These are phyloP conservation scores for Herpetospermum pedunculosum DNA, from an alignment of 306 rosid species.

Conservation along the genomic window DNA sequence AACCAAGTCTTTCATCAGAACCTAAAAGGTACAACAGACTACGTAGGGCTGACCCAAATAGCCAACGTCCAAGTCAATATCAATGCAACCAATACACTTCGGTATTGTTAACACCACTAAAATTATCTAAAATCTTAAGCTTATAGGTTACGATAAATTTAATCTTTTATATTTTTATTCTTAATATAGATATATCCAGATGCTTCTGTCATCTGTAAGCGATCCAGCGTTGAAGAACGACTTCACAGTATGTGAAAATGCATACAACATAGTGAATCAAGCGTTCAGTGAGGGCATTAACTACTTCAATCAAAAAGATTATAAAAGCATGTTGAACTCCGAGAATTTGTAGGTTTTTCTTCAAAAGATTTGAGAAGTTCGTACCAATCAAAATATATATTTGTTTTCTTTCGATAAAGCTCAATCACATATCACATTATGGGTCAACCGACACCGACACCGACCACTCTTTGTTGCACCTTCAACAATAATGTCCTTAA, in stretches of 20 bases:
- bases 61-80: slow-evolving; percentile 3
- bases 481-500: no score
- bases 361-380: no score
- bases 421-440: no score
- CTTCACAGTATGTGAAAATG: not conserved
- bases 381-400: no score
- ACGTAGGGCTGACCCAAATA: slow-evolving; percentile 13
- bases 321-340: not conserved
- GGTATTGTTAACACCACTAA: not conserved
- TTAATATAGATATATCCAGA: not conserved
- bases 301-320: not conserved
- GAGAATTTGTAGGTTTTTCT: no score
- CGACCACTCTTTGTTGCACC: no score
- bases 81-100: slow-evolving; percentile 5
- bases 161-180: no score
- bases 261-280: not conserved
- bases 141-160: no score
- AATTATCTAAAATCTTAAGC: not conserved
- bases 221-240: not conserved
- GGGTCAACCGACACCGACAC: no score
- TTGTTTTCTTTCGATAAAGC: no score
- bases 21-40: not conserved
- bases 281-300: not conserved
- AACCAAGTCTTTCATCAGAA: slow-evolving; percentile 7
- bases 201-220: not conserved